Evolutionary conservation across 2,329 filamentous ascomycete genomes (phyloP).

Genomic region (Tolypocladium nubicola): DNA sequence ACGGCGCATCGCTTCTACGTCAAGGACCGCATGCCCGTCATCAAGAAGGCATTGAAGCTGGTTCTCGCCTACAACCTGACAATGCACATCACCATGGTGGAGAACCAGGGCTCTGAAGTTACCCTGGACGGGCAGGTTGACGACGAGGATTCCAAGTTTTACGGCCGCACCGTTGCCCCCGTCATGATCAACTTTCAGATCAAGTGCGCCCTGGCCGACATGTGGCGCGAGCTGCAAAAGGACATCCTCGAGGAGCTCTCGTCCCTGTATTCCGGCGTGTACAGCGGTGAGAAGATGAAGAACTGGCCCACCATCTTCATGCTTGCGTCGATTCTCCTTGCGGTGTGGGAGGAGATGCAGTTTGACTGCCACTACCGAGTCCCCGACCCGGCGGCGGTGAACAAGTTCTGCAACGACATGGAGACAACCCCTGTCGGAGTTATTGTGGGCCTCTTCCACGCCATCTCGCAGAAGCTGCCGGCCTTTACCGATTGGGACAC

Average conservation of each 20-base stretch:
- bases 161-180: constrained; percentile 81
- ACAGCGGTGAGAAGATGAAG: constrained; percentile 93
- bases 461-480: constrained; percentile 93
- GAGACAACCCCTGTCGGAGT: constrained; percentile 92
- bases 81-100: constrained; percentile 86
- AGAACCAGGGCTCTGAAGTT: constrained; percentile 76
- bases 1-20: constrained; percentile 88
- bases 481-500: constrained; percentile 93
- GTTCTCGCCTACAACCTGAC: constrained; percentile 94
- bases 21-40: constrained; percentile 78
- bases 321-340: constrained; percentile 82
- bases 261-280: constrained; percentile 88
- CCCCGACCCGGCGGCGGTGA: constrained; percentile 70
- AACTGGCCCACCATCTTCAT: constrained; percentile 99
- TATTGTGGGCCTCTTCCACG: constrained; percentile 92
- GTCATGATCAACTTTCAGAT: constrained; percentile 99
- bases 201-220: constrained; percentile 91
- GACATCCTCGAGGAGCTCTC: constrained; percentile 93
- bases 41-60: constrained; percentile 91
- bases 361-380: constrained; percentile 96
- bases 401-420: constrained; percentile 96
- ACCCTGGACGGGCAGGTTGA: constrained; percentile 73
- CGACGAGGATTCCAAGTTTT: constrained; percentile 76
- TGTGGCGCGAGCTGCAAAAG: constrained; percentile 97
- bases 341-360: constrained; percentile 98